Percentiles rank a stretch among this genome's conserved stretches.
Conservation (phyloP, 208 protist genomes). For the Leishmania guyanensis region DNA sequence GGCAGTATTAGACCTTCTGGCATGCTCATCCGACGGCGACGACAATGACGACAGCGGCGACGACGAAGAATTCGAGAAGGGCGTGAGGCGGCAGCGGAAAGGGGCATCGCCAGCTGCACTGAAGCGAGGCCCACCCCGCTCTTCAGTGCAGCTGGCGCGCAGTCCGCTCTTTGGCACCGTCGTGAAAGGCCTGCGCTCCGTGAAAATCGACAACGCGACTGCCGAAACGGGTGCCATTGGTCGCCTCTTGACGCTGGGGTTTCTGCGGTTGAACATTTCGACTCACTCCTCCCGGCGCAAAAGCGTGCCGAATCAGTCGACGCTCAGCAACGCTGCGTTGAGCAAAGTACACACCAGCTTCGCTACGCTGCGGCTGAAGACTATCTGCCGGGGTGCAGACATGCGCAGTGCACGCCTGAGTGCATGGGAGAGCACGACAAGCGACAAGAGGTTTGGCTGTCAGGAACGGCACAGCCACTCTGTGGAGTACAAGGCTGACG, state of each 20-base stretch:
- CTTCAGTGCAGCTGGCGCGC: constrained; percentile 13
- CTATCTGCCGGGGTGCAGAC: constrained; percentile 13
- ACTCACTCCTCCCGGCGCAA: constrained; percentile 5
- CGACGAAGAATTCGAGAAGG: background rate
- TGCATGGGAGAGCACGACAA: constrained; percentile 7
- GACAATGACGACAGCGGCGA: background rate
- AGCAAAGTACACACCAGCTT: constrained; percentile 18
- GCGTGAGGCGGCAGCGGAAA: background rate
- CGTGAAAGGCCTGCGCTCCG: constrained; percentile 7
- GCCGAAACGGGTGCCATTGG: background rate
- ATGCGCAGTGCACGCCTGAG: constrained; percentile 19
- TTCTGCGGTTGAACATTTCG: constrained; percentile 22
- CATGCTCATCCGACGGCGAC: background rate
- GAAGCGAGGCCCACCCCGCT: background rate
- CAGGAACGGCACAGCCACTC: background rate
- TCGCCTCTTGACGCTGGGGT: constrained; percentile 13
- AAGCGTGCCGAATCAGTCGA: constrained; percentile 1
- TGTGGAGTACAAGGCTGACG: constrained; percentile 7
- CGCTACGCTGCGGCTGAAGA: constrained; percentile 19
- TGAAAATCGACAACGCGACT: constrained; percentile 3
- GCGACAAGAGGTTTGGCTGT: background rate
- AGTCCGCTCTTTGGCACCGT: constrained; percentile 28
- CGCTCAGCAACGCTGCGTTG: background rate
- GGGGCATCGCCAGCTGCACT: background rate
- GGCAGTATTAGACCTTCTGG: constrained; percentile 10